A percentile compares a stretch with the other conserved stretches of the same genome.
phyloP scores from a whole-genome alignment of 2,329 filamentous ascomycete genomes.

The Cryoendolithus antarcticus region DNA sequence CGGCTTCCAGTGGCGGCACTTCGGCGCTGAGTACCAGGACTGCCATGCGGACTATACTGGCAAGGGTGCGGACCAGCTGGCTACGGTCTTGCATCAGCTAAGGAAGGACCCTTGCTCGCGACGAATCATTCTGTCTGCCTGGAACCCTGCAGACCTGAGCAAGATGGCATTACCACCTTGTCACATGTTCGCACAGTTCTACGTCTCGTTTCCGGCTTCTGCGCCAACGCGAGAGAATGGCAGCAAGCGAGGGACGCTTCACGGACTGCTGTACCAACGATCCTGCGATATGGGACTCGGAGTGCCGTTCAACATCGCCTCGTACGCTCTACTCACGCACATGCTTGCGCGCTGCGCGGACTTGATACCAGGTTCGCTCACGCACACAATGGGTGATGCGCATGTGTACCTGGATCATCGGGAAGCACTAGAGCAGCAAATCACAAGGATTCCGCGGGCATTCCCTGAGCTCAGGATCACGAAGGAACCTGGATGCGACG shows the following conservation, averaged over 20 bases:
- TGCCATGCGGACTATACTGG: slow-evolving; percentile 70
- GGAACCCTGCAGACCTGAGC: slow-evolving; percentile 78
- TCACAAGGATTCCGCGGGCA: slow-evolving; percentile 63
- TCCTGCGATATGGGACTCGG: slow-evolving; percentile 95
- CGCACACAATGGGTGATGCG: slow-evolving; percentile 96
- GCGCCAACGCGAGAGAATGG: slow-evolving; percentile 18
- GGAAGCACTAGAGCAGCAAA: slow-evolving; percentile 69
- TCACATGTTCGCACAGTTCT: slow-evolving; percentile 97
- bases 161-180: slow-evolving; percentile 90
- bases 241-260: slow-evolving; percentile 52
- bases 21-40: slow-evolving; percentile 84
- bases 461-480: slow-evolving; percentile 71
- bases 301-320: slow-evolving; percentile 95
- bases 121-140: slow-evolving; percentile 79
- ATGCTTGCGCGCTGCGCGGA: slow-evolving; percentile 86
- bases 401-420: slow-evolving; percentile 92
- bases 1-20: slow-evolving; percentile 98
- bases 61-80: slow-evolving; percentile 84
- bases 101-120: slow-evolving; percentile 75
- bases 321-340: slow-evolving; percentile 84
- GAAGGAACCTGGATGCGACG: slow-evolving; percentile 54
- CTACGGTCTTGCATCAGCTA: slow-evolving; percentile 79
- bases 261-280: slow-evolving; percentile 85
- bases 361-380: slow-evolving; percentile 72
- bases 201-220: slow-evolving; percentile 58